phyloP scores from a whole-genome alignment of 305 asterid genomes.

The Plantago lanceolata region DNA sequence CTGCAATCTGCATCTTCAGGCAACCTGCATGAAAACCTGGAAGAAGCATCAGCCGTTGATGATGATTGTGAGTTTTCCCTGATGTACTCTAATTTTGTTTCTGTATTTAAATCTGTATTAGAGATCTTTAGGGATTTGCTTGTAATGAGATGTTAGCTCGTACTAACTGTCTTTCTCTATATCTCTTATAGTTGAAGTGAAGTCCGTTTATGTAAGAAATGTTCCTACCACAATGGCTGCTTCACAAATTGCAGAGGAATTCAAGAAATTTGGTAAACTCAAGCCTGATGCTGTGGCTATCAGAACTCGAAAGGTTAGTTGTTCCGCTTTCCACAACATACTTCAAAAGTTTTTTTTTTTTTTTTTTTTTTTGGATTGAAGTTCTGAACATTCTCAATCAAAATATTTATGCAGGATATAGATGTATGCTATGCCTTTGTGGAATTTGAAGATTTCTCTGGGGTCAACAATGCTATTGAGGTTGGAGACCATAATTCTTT shows the following conservation, averaged over 20 bases:
- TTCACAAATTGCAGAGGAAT: constrained; percentile 87
- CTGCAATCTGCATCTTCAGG: constrained; percentile 48
- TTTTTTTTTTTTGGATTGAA: not conserved
- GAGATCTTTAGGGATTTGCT: not conserved
- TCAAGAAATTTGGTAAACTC: constrained; percentile 84
- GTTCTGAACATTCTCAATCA: constrained; percentile 18
- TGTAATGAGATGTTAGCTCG: not conserved
- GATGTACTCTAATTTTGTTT: constrained; percentile 13
- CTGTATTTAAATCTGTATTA: not conserved
- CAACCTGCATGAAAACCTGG: constrained; percentile 49
- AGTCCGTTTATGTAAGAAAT: constrained; percentile 89
- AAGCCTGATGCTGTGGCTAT: constrained; percentile 91
- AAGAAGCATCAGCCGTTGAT: constrained; percentile 59
- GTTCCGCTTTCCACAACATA: constrained; percentile 13
- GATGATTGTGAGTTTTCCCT: constrained; percentile 58
- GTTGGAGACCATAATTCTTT: constrained; percentile 36
- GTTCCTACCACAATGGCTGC: constrained; percentile 88
- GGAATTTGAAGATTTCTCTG: constrained; percentile 79
- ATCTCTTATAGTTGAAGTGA: constrained; percentile 60
- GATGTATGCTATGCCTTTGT: constrained; percentile 96
- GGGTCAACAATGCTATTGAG: constrained; percentile 93
- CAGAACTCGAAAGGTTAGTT: constrained; percentile 90
- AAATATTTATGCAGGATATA: constrained; percentile 63
- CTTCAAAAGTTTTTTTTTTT: not conserved
- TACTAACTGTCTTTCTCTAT: constrained; percentile 19